Evolutionary conservation across 306 rosid genomes (phyloP), one percentile per base, ranked within the genome.

Genomic region (Sechiopsis laciniata): DNA sequence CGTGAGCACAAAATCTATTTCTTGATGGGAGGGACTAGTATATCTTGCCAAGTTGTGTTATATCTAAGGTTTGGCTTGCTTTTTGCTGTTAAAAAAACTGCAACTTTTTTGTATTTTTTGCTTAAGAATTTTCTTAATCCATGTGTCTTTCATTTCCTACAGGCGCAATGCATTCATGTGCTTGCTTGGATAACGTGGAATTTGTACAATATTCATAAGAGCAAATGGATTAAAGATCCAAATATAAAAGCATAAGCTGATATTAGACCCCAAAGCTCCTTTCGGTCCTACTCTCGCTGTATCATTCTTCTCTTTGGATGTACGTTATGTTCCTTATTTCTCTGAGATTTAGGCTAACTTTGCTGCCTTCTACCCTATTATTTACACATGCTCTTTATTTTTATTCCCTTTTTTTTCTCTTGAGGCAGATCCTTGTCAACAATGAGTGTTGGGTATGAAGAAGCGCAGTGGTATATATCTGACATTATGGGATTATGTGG

Each of bases 31-130:
- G 21, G 20, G 73, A 48, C 21, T 22, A 68, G 55, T 66, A 66
- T 45, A 42, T 68, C 57, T 20, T 66, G 53, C 24, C 72, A 17
- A 17, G 55, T 42, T 42, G 72, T 42, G 72, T 19, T 66, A 66
- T 20, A 66, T 20, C 72, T 66, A 46, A 68, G 73, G 73, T 68
- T 48, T 48, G 57, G 42, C 57, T 66, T 68, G 56, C 7, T 13
- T 20, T 20, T 20, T 9, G 29, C 29, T 3, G 13, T 67, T 68
- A 40, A 40, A 40, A 40, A 40, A 7, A 2, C 0, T n/a, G 52
- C 5, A 17, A 40, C 52, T 12, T 13, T 67, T 46, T 22, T 45
- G 55, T 66, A 45, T 21, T 48, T 48, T 68, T 68, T 45, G 53
- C 40, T 24, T 5, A 26, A 68, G 20, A 46, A 19, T 12, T 68